Evolutionary conservation across 345 rosid species (phyloP), one percentile per base, ranked within the genome.

Genomic region (Corymbia maculata): DNA sequence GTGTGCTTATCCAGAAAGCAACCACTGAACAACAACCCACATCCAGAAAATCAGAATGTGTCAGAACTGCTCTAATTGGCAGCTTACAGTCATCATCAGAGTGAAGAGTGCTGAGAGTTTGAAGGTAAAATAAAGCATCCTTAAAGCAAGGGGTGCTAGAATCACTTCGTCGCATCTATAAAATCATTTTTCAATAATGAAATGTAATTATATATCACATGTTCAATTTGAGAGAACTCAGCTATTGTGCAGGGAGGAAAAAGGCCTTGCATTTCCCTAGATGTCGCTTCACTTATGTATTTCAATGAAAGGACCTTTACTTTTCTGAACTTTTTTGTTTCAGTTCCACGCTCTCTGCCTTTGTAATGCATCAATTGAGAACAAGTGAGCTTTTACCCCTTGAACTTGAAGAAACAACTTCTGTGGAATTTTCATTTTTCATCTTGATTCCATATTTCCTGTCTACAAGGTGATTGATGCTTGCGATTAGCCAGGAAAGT

Each of bases 101-200:
- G 42, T 36, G 21, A 0, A 14, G 9, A 30, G 42, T 0, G 79
- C 21, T 0, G 79, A 32, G 22, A 2, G 6, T 32, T 44, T 68
- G 12, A 68, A 68, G 79, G 79, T 30, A 4, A 68, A 32, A 68
- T 15, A 68, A 15, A 68, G 4, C 22, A 32, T 32, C 22, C 44
- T 68, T 16, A 30, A 32, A 68, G 79, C 79, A 30, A 32, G 10
- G 19, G 42, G 3, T 36, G 4, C 11, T 4, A 4, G 10, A 19
- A 66, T 66, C 4, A 66, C 14, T 66, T 9, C 75, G 64, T 19
- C 42, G 8, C 42, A 3, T 9, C 9, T 30, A 16, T 14, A 66
- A 3, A 68, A 68, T 68, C 79, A 15, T 30, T 68, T 68, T 30
- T 2, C 45, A 16, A 68, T 68, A 15, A 30, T 4, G 79, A 3